These are phyloP conservation scores for Phytophthora palmivora DNA, from an alignment of 352 stramenopile genomes.

Conservation along the genomic window DNA sequence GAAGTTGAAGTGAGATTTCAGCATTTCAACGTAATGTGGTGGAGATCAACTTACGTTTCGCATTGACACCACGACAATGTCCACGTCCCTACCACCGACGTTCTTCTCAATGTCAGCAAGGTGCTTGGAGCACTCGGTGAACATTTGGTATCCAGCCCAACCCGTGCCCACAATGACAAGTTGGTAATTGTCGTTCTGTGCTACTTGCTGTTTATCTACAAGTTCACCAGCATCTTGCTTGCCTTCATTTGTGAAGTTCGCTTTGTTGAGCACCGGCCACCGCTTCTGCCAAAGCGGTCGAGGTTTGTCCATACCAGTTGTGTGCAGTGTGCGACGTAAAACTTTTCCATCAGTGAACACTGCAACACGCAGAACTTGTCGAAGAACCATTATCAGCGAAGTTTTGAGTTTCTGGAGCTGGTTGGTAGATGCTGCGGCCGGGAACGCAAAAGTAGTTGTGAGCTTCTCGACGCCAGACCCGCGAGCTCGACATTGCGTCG, in stretches of 20 bases:
- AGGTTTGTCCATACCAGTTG: constrained; percentile 23
- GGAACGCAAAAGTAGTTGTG: constrained; percentile 27
- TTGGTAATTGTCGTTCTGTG: constrained; percentile 64
- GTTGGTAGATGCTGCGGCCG: constrained; percentile 1
- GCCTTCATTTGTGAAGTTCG: constrained; percentile 30
- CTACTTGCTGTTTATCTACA: constrained; percentile 10
- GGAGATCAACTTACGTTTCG: constrained; percentile 60
- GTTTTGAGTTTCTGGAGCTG: not conserved
- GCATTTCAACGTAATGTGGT: not conserved
- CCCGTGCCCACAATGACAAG: constrained; percentile 78
- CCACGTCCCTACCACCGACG: constrained; percentile 55
- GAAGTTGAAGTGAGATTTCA: constrained; percentile 5
- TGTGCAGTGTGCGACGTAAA: constrained; percentile 21
- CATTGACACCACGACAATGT: constrained; percentile 79
- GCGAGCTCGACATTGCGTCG: constrained; percentile 24
- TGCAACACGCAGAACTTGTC: constrained; percentile 24
- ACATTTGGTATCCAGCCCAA: constrained; percentile 81
- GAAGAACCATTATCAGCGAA: constrained; percentile 17
- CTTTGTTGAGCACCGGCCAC: constrained; percentile 30
- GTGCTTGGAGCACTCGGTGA: constrained; percentile 74
- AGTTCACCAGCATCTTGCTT: constrained; percentile 2
- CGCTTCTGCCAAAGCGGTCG: constrained; percentile 34
- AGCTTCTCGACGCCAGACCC: not conserved
- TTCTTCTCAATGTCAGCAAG: constrained; percentile 63
- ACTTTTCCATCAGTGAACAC: constrained; percentile 21